phyloP scores from a whole-genome alignment of 257 asterid species.

The Nicotiana obtusifolia region DNA sequence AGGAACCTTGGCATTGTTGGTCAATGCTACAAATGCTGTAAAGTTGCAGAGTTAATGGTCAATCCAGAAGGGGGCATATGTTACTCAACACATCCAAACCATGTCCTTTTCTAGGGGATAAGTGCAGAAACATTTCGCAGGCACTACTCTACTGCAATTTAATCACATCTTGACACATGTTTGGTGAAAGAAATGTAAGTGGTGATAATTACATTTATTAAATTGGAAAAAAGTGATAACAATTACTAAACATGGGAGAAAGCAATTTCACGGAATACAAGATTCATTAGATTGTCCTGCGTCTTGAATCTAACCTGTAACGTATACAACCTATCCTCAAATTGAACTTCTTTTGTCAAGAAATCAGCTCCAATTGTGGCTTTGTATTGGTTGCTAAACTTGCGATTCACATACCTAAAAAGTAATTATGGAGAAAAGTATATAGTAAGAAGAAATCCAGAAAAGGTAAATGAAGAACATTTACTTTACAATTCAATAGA shows the following conservation, averaged over 20 bases:
- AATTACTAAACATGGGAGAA: background rate
- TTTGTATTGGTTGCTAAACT: constrained; percentile 41
- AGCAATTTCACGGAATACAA: background rate
- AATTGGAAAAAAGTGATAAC: background rate
- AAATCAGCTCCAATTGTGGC: constrained; percentile 54
- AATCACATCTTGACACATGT: background rate
- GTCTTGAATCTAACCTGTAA: constrained; percentile 27
- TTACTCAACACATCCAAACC: background rate
- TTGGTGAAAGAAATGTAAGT: background rate
- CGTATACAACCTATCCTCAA: constrained; percentile 37
- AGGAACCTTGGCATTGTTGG: background rate
- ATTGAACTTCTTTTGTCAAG: constrained; percentile 43
- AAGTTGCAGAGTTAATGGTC: background rate
- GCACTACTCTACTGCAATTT: background rate
- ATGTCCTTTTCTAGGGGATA: background rate
- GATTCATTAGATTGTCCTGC: background rate
- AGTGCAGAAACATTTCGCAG: background rate
- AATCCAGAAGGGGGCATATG: background rate
- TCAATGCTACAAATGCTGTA: background rate
- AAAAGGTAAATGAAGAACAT: background rate
- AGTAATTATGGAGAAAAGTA: background rate
- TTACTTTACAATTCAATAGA: background rate
- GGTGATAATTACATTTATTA: background rate
- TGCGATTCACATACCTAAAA: constrained; percentile 39
- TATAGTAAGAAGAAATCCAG: background rate